Percentiles rank a stretch among this genome's conserved stretches.
Evolutionary conservation across 192 early-diverging fungal species (phyloP).

Genomic region (Coemansia brasiliensis): DNA sequence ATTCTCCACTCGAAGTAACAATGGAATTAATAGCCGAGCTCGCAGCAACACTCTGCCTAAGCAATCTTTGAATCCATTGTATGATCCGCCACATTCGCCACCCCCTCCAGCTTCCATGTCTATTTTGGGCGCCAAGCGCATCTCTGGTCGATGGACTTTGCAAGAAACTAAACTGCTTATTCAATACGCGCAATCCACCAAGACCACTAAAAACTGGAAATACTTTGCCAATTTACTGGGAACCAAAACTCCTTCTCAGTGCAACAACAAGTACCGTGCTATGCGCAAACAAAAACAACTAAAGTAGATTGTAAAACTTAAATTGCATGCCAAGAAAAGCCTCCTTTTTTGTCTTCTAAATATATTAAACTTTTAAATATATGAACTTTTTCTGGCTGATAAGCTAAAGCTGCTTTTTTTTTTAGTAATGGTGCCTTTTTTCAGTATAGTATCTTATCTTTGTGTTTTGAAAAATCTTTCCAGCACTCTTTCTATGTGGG

Average conservation of each 20-base stretch:
- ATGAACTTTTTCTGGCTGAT: too few relatives aligned
- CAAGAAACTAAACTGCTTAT: conserved; percentile 22
- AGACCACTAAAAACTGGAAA: conserved; percentile 22
- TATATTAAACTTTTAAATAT: too few relatives aligned
- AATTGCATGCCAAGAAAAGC: too few relatives aligned
- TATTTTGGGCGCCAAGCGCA: not conserved
- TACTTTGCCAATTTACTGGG: conserved; percentile 24
- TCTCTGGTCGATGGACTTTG: conserved; percentile 18
- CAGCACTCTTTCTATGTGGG: too few relatives aligned
- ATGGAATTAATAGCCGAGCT: not conserved
- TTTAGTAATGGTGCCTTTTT: too few relatives aligned
- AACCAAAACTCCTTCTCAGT: conserved; percentile 36
- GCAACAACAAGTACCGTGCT: conserved; percentile 43
- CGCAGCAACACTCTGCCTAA: not conserved
- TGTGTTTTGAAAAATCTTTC: too few relatives aligned
- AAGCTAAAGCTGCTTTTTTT: too few relatives aligned
- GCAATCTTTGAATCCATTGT: not conserved
- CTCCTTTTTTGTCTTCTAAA: too few relatives aligned
- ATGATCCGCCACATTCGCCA: not conserved
- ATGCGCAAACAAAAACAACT: conserved; percentile 13
- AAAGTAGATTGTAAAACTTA: too few relatives aligned
- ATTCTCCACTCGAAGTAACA: conserved; percentile 15
- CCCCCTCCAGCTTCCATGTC: not conserved
- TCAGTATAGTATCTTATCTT: too few relatives aligned
- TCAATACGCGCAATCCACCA: conserved; percentile 16